phyloP scores from a whole-genome alignment of 2,329 filamentous ascomycete genomes.

The Chrysoporthe cubensis region DNA sequence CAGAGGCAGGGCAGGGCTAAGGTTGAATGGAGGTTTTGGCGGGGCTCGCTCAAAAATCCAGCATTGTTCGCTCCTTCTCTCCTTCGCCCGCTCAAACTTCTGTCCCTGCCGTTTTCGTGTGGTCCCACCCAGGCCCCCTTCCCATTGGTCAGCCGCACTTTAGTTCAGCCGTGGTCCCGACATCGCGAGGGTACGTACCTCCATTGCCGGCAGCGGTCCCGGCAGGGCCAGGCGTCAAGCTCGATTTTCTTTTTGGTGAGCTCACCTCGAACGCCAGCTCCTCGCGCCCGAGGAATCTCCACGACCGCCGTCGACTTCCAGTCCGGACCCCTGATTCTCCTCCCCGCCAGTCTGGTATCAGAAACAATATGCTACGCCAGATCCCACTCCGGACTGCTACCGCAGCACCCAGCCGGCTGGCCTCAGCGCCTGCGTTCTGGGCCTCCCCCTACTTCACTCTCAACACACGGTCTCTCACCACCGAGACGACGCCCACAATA shows the following conservation, averaged over 20 bases:
- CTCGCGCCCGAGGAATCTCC: not conserved
- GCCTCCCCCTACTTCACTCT: constrained; percentile 2
- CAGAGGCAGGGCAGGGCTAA: constrained; percentile 8
- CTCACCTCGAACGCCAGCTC: not conserved
- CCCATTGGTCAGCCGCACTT: constrained; percentile 25
- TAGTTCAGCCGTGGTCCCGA: constrained; percentile 21
- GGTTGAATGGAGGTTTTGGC: constrained; percentile 24
- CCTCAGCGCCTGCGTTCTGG: constrained; percentile 3
- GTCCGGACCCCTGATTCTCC: not conserved
- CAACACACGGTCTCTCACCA: constrained; percentile 6
- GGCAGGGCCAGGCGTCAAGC: constrained; percentile 8
- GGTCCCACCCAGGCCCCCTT: constrained; percentile 17
- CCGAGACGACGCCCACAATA: not conserved
- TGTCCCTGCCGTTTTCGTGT: constrained; percentile 25
- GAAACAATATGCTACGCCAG: constrained; percentile 21
- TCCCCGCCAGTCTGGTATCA: no score
- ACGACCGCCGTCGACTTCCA: not conserved
- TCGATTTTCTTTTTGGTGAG: not conserved
- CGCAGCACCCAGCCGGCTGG: constrained; percentile 20
- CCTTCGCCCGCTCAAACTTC: constrained; percentile 13
- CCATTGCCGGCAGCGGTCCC: constrained; percentile 21
- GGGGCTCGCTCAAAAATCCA: constrained; percentile 28
- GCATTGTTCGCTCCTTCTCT: constrained; percentile 19
- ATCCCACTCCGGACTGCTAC: constrained; percentile 24
- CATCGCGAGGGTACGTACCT: not conserved